Percentiles rank a stretch among this genome's conserved stretches.
These are phyloP conservation scores for Colletotrichum acutatum DNA, from an alignment of 2,329 filamentous ascomycete species.

Conservation along the genomic window DNA sequence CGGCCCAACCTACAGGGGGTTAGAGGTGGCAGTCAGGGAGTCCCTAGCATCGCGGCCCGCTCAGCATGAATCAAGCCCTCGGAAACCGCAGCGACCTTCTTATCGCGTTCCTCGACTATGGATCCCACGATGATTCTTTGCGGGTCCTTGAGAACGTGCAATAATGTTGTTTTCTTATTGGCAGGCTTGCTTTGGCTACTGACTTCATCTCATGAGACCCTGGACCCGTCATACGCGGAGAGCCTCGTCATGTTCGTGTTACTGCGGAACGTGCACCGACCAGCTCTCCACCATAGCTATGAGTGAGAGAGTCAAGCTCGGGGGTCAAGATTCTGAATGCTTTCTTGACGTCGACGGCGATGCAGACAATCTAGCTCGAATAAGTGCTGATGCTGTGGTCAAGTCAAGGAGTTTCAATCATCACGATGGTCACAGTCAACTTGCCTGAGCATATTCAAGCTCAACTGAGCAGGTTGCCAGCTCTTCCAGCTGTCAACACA, in stretches of 20 bases:
- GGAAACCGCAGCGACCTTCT: neutral
- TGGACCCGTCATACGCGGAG: neutral
- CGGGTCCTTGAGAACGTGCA: conserved; percentile 15
- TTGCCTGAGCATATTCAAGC: neutral
- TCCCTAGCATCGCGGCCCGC: neutral
- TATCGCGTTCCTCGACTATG: neutral
- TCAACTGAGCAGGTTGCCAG: neutral
- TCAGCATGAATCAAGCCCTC: neutral
- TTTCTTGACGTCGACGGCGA: too few species aligned
- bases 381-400: neutral
- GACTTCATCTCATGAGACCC: neutral
- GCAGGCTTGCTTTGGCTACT: neutral
- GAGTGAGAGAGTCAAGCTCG: too few species aligned
- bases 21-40: conserved; percentile 3
- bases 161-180: conserved; percentile 2
- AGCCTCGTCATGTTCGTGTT: neutral
- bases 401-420: neutral
- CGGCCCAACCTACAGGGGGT: neutral
- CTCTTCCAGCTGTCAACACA: neutral
- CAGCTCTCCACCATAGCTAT: too few species aligned
- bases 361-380: too few species aligned
- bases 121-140: neutral
- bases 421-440: neutral
- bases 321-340: too few species aligned
- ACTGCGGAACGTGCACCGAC: neutral